phyloP scores from a whole-genome alignment of 2,329 filamentous ascomycete genomes.

The Fragosphaeria purpurea region DNA sequence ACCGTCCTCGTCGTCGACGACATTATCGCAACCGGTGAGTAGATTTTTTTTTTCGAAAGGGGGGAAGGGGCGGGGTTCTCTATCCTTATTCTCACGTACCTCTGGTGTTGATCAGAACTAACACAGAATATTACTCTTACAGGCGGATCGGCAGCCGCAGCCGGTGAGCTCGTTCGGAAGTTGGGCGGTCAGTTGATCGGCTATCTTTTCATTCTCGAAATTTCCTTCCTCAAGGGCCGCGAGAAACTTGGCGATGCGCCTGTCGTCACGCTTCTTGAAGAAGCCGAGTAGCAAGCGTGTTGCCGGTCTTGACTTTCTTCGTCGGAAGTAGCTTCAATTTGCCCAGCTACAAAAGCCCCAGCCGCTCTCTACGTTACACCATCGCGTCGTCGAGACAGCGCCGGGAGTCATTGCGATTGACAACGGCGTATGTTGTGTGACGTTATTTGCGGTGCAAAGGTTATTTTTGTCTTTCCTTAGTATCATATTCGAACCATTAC shows the following conservation, averaged over 20 bases:
- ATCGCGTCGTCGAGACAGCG: too few relatives aligned
- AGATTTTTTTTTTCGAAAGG: slow-evolving; percentile 25
- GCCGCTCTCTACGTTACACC: too few relatives aligned
- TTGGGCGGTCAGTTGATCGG: slow-evolving; percentile 78
- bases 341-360: too few relatives aligned
- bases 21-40: slow-evolving; percentile 86
- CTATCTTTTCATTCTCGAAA: slow-evolving; percentile 91
- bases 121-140: slow-evolving; percentile 5
- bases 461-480: too few relatives aligned
- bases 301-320: too few relatives aligned
- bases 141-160: slow-evolving; percentile 89
- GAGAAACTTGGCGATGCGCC: slow-evolving; percentile 74
- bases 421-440: too few relatives aligned
- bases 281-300: slow-evolving; percentile 9
- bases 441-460: too few relatives aligned
- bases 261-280: slow-evolving; percentile 69
- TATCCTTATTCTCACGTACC: not conserved
- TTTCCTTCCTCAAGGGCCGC: slow-evolving; percentile 84
- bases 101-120: not conserved
- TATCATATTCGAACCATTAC: too few relatives aligned
- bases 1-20: slow-evolving; percentile 92
- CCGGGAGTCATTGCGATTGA: too few relatives aligned
- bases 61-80: not conserved
- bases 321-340: too few relatives aligned
- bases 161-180: slow-evolving; percentile 75